phyloP scores from a whole-genome alignment of 768 basidiomycete species.

The Collybia sordida region DNA sequence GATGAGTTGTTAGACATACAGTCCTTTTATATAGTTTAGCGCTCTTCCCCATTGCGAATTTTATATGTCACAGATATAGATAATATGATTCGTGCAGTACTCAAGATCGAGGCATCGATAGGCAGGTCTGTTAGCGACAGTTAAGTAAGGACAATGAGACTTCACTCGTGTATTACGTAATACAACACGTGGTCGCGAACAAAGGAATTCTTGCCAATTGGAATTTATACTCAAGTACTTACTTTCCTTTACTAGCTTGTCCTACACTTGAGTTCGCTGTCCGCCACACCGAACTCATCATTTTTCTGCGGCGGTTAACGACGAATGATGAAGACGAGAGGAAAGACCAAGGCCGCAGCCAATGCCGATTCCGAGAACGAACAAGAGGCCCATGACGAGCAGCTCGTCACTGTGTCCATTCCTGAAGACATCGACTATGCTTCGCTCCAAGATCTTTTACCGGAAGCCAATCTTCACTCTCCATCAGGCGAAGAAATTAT shows the following conservation, averaged over 20 bases:
- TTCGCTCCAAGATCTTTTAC: constrained; percentile 56
- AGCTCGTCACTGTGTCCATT: constrained; percentile 41
- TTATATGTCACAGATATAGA: background rate
- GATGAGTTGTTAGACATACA: constrained; percentile 29
- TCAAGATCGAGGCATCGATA: background rate
- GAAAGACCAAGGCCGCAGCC: constrained; percentile 57
- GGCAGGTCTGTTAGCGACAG: background rate
- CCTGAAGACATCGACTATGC: constrained; percentile 72
- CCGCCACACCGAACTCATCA: constrained; percentile 30
- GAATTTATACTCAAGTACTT: background rate
- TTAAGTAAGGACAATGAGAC: background rate
- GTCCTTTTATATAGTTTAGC: constrained; percentile 66
- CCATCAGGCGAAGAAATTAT: constrained; percentile 62
- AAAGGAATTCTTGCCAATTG: constrained; percentile 1
- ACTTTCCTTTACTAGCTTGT: constrained; percentile 2
- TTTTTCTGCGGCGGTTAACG: constrained; percentile 6
- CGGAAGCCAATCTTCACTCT: constrained; percentile 54
- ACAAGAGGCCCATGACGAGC: constrained; percentile 32
- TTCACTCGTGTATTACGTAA: background rate
- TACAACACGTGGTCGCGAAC: constrained; percentile 15
- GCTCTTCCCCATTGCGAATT: constrained; percentile 54
- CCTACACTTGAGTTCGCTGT: constrained; percentile 30
- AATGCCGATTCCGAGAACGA: constrained; percentile 32
- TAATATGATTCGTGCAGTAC: background rate
- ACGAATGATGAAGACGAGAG: constrained; percentile 52